Evolutionary conservation across 1,284 basidiomycete species (phyloP), one percentile per base, ranked within the genome.

Genomic region (Moniliophthora roreri): DNA sequence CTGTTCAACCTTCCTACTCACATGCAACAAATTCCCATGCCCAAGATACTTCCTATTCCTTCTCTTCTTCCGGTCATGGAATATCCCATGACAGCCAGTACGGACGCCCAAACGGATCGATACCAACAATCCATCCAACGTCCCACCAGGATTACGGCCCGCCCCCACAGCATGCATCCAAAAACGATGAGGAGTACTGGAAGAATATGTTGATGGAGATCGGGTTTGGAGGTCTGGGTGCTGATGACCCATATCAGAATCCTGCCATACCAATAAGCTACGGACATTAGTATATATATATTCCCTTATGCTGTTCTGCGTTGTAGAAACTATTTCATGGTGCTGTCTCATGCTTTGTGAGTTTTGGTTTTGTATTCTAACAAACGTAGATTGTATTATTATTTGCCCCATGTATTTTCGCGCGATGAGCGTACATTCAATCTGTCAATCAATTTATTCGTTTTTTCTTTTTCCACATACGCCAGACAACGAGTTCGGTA

Each of bases 141-240:
- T 36, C 39, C 20, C 36, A 45, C 28, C 51, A 38, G 16, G 32
- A 63, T 23, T 61, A 62, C 21, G 68, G 67, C 11, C 35, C 32
- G 18, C 70, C 68, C 26, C 67, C 73, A 16, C 70, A 71, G 34
- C 72, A 77, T 48, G 69, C 75, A 32, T 71, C 79, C 6, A 72
- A 81, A 57, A 73, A 76, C 34, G 84, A 87, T 62, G 77, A 77
- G 15, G 71, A 80, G 46, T 89, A 89, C 66, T 88, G 83, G 77
- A 79, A 79, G 59, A 80, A 80, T 54, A 87, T 89, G 83, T 80
- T 87, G 59, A 68, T 80, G 49, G 85, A 88, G 57, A 74, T 88
- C 20, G 87, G 87, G 16, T 84, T 79, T 58, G 78, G 79, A 34
- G 76, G 75, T 52, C 63, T 64, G 42, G 70, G 65, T 11, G 76